These are phyloP conservation scores for Lepidopterella palustris DNA, from an alignment of 495 filamentous ascomycete genomes.

Conservation along the genomic window DNA sequence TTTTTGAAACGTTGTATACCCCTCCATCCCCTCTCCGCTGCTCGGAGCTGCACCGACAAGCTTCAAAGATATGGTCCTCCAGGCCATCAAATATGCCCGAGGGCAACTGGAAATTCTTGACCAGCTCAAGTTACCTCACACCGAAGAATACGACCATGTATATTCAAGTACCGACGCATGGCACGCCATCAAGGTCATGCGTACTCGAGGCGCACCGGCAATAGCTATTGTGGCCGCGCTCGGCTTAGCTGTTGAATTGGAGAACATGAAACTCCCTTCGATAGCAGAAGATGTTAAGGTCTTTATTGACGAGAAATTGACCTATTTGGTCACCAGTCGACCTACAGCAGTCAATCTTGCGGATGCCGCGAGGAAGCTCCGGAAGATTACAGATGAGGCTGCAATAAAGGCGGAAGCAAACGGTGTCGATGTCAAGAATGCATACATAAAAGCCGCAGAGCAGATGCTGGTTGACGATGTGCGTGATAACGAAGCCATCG, in stretches of 20 bases:
- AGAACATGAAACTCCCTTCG: conserved; percentile 35
- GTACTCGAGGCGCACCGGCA: conserved; percentile 86
- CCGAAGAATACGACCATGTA: conserved; percentile 71
- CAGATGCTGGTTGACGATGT: conserved; percentile 84
- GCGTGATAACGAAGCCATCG: conserved; percentile 77
- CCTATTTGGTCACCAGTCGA: conserved; percentile 77
- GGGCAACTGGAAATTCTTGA: conserved; percentile 81
- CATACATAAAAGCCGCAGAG: conserved; percentile 74
- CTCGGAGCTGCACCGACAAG: background rate
- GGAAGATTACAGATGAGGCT: conserved; percentile 45
- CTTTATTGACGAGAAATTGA: conserved; percentile 66
- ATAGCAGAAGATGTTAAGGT: conserved; percentile 52
- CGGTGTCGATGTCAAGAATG: conserved; percentile 47
- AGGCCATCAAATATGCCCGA: conserved; percentile 80
- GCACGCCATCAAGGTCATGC: conserved; percentile 89
- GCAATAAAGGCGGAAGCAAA: conserved; percentile 37
- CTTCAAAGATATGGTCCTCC: conserved; percentile 49
- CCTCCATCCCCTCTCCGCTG: background rate
- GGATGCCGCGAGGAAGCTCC: conserved; percentile 79
- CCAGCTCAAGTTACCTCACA: conserved; percentile 83
- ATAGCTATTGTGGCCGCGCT: conserved; percentile 96
- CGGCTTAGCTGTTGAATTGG: conserved; percentile 69
- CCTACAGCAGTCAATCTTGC: conserved; percentile 93
- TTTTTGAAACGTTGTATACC: background rate
- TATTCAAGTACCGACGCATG: conserved; percentile 74